Base-by-base conservation (phyloP, 306 rosid genomes). In the Vicia sativa region DNA sequence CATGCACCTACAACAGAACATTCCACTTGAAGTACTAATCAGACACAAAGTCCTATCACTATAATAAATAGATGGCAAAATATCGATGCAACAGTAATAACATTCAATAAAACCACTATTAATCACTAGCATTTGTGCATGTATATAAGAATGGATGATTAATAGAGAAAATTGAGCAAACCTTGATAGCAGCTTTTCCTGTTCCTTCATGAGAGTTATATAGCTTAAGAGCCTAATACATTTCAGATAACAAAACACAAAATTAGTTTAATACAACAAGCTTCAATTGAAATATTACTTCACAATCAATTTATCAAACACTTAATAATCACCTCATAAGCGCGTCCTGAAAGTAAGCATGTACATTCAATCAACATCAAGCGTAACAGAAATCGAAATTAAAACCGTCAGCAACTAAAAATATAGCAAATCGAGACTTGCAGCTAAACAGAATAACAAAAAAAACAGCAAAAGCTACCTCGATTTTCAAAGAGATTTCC, bases 141-240 rank as follows among this genome's bases (percentile, higher is more conserved):
- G n/a, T 16, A 59, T 12, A 2, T 46, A n/a, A 19, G 53, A 50
- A 61, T 26, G 4, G 19, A 4, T 16, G 8, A 4, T 15, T 31
- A 72, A 50, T 25, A 55, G 16, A 57, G n/a, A 46, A 6, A 57
- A 68, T 26, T 58, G 62, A 84, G 65, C 18, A 45, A 67, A 92
- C 98, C 98, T 92, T 86, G 61, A 90, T 78, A 7, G 79, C 80
- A 44, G 96, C 87, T 76, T 89, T 89, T 43, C 88, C 92, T 52
- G 87, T 77, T 78, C 91, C 98, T 87, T 86, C 96, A 61, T 73
- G 85, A 37, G 95, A 67, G 70, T 85, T 91, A 2, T 87, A 93
- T 0, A 74, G 92, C 82, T 80, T 92, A 23, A 91, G 54, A 73
- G 87, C 98, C 98, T 92, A 74, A 54, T 43, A 44, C 68, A 25